Evolutionary conservation across 257 asterid species (phyloP), one percentile per base, ranked within the genome.

Genomic region (Ajuga chamaepitys): DNA sequence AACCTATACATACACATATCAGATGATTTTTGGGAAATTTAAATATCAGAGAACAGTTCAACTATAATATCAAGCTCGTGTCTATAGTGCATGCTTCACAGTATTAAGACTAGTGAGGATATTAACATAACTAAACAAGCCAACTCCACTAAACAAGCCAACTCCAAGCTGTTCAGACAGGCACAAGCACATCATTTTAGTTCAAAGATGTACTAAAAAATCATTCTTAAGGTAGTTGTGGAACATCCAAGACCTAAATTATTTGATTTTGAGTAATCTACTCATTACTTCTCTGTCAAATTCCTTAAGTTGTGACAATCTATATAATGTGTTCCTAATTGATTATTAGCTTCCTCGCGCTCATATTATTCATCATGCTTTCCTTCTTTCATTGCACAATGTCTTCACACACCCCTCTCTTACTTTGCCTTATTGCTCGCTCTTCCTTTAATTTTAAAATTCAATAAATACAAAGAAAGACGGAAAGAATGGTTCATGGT

Each of bases 1-100:
- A 94, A 52, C 97, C 97, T 94, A 70, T 40, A 55, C 28, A 26
- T 1, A 44, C 2, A 18, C 41, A 68, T 6, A 47, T 20, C 30
- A 50, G 59, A 37, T 17, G 6, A 13, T 44, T 2, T 14, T 2
- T n/a, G n/a, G n/a, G 40, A 37, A 16, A 5, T 47, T 22, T 18
- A 4, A 16, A 44, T 42, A 8, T 22, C 55, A 5, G 16, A 26
- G 4, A 46, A 53, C 3, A 30, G 17, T 2, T 48, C 28, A 41
- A 24, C 14, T 2, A 4, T 55, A 4, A 25, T 1, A 17, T 22
- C 22, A 28, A 28, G 42, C 24, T n/a, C 37, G 42, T 5, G 16
- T n/a, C 25, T 24, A 9, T 26, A 10, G 44, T 21, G 25, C 14
- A 45, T 42, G 20, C 18, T 21, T 9, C 34, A 9, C 38, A 34